Conservation (phyloP, 495 filamentous ascomycete genomes). For the Bombardia bombarda region DNA sequence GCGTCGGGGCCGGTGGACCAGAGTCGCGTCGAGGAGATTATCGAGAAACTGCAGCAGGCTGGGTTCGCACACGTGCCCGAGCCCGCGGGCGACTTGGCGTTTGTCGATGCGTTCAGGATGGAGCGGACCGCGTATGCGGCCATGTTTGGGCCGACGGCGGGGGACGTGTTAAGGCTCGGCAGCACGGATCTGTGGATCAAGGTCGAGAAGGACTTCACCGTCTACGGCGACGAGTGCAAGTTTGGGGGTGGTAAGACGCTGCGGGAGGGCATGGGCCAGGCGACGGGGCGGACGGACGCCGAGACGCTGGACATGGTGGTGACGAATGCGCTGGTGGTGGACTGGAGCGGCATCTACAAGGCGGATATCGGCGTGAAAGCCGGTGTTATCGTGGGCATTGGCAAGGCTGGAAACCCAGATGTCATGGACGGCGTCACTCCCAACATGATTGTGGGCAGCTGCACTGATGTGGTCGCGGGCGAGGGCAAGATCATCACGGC, state of each 20-base stretch:
- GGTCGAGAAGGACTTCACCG: constrained; percentile 80
- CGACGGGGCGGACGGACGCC: constrained; percentile 60
- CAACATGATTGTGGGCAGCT: constrained; percentile 75
- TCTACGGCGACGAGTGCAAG: constrained; percentile 88
- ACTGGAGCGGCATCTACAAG: constrained; percentile 92
- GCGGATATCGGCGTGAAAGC: constrained; percentile 93
- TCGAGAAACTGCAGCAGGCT: constrained; percentile 53
- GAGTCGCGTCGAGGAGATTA: constrained; percentile 53
- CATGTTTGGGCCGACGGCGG: constrained; percentile 92
- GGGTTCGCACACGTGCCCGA: constrained; percentile 75
- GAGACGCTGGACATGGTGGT: constrained; percentile 81
- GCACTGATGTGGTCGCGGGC: constrained; percentile 93
- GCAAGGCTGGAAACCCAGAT: constrained; percentile 95
- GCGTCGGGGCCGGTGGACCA: constrained; percentile 66
- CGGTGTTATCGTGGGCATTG: constrained; percentile 82
- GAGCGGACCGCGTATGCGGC: constrained; percentile 67
- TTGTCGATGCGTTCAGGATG: constrained; percentile 55
- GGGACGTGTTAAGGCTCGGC: constrained; percentile 75
- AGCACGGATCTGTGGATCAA: constrained; percentile 85
- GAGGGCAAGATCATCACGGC: constrained; percentile 91
- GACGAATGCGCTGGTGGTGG: constrained; percentile 86
- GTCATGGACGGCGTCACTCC: constrained; percentile 83
- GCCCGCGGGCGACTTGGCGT: constrained; percentile 22
- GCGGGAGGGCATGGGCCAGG: constrained; percentile 94
- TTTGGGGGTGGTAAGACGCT: constrained; percentile 96